These are phyloP conservation scores for Solanum chacoense DNA, from an alignment of 305 asterid genomes.

Conservation along the genomic window DNA sequence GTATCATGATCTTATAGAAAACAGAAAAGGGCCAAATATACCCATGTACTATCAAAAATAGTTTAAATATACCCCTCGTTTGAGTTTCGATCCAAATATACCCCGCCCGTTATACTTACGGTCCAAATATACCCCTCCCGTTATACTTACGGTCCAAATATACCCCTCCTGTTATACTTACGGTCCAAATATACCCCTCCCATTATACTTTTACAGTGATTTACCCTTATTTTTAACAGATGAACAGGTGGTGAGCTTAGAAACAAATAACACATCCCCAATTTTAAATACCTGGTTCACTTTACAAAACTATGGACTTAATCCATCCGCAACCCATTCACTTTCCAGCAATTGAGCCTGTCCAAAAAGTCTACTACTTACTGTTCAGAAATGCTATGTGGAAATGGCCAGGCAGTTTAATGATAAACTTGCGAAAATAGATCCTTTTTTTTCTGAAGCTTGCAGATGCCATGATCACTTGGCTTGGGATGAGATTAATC, in stretches of 20 bases:
- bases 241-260: not conserved
- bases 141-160: not conserved
- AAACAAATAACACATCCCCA: not conserved
- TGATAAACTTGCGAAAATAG: not conserved
- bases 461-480: not conserved
- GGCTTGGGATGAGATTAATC: not conserved
- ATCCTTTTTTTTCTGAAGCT: not conserved
- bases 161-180: not conserved
- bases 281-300: not conserved
- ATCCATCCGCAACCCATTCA: not conserved
- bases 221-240: not conserved
- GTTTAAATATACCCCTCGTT: not conserved
- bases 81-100: not conserved
- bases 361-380: not conserved
- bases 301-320: not conserved
- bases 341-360: not conserved
- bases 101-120: not conserved
- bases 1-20: not conserved
- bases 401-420: not conserved
- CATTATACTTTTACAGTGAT: not conserved
- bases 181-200: not conserved
- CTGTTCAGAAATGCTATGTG: not conserved
- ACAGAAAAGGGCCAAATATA: not conserved
- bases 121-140: not conserved
- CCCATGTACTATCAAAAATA: not conserved